Evolutionary conservation across 352 stramenopile genomes (phyloP).

Genomic region (Peronospora farinosa): DNA sequence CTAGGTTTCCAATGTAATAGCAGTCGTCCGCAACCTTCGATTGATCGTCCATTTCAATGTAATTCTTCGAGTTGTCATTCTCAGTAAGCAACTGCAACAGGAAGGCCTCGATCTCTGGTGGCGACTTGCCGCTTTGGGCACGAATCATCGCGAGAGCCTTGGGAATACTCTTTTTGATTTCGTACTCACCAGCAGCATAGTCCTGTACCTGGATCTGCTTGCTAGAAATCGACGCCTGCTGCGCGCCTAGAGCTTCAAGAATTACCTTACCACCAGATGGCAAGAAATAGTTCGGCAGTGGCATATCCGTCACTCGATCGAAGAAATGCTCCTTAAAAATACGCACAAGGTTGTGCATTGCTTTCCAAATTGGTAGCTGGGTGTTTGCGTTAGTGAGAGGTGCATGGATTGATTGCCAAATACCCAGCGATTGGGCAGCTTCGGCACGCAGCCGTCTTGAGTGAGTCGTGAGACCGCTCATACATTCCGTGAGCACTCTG

Average conservation of each 20-base stretch:
- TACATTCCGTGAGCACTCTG: constrained; percentile 76
- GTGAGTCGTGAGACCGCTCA: constrained; percentile 80
- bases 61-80: constrained; percentile 88
- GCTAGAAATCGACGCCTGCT: constrained; percentile 74
- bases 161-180: constrained; percentile 85
- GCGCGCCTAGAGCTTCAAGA: constrained; percentile 63
- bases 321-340: constrained; percentile 89
- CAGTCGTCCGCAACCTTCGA: constrained; percentile 80
- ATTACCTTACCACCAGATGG: constrained; percentile 80
- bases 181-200: constrained; percentile 78
- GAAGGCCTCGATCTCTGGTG: constrained; percentile 73
- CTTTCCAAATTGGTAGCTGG: constrained; percentile 77
- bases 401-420: constrained; percentile 84
- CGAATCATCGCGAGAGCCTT: constrained; percentile 69
- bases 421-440: constrained; percentile 62
- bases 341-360: constrained; percentile 81
- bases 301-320: constrained; percentile 73
- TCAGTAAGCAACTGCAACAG: constrained; percentile 70
- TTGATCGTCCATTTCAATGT: constrained; percentile 83
- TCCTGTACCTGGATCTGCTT: constrained; percentile 85
- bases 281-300: constrained; percentile 83
- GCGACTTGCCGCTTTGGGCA: constrained; percentile 72
- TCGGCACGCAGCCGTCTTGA: constrained; percentile 68
- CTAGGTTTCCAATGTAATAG: constrained; percentile 77
- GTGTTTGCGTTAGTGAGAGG: constrained; percentile 78